phyloP scores from a whole-genome alignment of 2,329 filamentous ascomycete genomes.

The Aspergillus fructus region DNA sequence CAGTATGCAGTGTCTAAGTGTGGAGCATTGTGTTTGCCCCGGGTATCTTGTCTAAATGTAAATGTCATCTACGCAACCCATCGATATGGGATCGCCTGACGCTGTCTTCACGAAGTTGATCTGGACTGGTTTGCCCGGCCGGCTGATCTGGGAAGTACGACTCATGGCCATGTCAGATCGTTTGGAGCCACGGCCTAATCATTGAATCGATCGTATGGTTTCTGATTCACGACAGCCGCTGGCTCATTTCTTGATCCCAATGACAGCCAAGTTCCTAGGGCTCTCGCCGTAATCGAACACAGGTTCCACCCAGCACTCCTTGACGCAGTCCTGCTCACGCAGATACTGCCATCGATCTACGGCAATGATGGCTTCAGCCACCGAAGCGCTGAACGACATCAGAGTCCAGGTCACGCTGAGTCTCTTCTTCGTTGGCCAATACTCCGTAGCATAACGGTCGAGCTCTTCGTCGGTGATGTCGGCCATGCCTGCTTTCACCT shows the following conservation, averaged over 20 bases:
- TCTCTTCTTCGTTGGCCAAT: slow-evolving; percentile 69
- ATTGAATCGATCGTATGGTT: no score
- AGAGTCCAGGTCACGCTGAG: slow-evolving; percentile 86
- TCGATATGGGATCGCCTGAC: no score
- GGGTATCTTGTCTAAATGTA: no score
- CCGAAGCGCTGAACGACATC: slow-evolving; percentile 91
- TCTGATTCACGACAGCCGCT: no score
- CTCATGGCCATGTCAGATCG: no score
- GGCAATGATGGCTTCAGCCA: slow-evolving; percentile 87
- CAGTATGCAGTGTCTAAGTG: no score
- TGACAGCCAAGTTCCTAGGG: slow-evolving; percentile 88
- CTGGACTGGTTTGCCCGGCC: no score
- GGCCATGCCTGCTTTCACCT: slow-evolving; percentile 66
- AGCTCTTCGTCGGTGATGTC: slow-evolving; percentile 75
- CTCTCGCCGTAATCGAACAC: slow-evolving; percentile 87
- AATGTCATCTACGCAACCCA: no score
- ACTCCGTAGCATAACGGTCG: slow-evolving; percentile 65
- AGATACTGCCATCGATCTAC: slow-evolving; percentile 87
- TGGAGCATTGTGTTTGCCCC: no score
- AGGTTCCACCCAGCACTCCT: slow-evolving; percentile 83
- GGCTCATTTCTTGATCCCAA: slow-evolving; percentile 72
- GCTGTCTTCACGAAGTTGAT: no score
- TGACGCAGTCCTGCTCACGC: slow-evolving; percentile 71
- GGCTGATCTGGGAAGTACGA: no score
- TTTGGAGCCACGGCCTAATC: no score